A percentile compares a stretch with the other conserved stretches of the same genome.
These are phyloP conservation scores for Penicillium sp. DNA, from an alignment of 2,329 filamentous ascomycete species.

Conservation along the genomic window DNA sequence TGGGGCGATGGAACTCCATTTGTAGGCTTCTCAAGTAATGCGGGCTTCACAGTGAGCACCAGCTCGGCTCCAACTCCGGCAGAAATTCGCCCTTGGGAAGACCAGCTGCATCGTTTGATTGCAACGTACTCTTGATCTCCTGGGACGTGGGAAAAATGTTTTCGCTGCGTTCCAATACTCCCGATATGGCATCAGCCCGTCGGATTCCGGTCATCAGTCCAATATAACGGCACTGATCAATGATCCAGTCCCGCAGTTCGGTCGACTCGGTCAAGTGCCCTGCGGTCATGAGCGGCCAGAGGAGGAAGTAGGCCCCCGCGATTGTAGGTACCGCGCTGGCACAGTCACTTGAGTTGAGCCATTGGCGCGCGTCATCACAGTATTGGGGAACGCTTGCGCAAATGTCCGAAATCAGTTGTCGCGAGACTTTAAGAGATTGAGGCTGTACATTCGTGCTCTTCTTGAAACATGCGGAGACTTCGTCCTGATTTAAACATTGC, in stretches of 20 bases:
- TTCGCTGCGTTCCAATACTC: conserved; percentile 8
- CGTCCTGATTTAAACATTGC: not conserved
- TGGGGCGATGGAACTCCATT: not conserved
- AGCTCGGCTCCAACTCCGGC: not conserved
- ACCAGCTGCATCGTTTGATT: not conserved
- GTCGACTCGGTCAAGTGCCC: conserved; percentile 10
- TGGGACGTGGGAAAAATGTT: not conserved
- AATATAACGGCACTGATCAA: conserved; percentile 17
- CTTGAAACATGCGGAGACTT: not conserved
- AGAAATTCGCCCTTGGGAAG: not conserved
- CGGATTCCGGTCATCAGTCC: conserved; percentile 19
- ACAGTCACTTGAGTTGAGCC: not conserved
- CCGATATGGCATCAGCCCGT: conserved; percentile 18
- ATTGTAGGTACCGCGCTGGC: conserved; percentile 10
- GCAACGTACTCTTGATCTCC: not conserved
- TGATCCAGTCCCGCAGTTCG: conserved; percentile 17
- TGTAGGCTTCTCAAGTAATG: conserved; percentile 3
- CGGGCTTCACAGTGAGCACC: not conserved
- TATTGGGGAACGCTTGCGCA: conserved; percentile 11
- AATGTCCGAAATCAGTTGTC: conserved; percentile 2
- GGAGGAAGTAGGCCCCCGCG: conserved; percentile 20
- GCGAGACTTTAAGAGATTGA: not conserved
- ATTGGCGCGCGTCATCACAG: not conserved
- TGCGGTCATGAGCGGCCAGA: conserved; percentile 21
- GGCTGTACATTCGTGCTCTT: not conserved